Base-by-base conservation (phyloP, 2,329 filamentous ascomycete species). In the Fusarium chlamydosporum region DNA sequence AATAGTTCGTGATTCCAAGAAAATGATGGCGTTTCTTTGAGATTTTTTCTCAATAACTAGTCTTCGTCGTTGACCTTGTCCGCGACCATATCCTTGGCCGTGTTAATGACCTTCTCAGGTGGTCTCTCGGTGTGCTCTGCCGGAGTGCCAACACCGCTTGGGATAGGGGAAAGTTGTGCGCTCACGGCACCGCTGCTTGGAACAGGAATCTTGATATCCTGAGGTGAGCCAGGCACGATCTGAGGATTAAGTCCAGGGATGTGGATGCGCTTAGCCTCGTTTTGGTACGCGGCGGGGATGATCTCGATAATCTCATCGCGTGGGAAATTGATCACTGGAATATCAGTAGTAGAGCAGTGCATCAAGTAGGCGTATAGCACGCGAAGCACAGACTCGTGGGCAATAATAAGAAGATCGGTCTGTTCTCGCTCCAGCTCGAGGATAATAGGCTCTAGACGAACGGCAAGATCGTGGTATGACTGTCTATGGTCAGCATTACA, bases 251-350 rank as follows among this genome's bases (percentile, higher is more conserved):
- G 79, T 5, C 86, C 86, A 7, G 92, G 91, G 67, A 99, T 97
- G 73, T 92, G 90, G 74, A 99, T 94, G 60, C 94, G 90, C 78
- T 93, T 96, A 20, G 95, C 93, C 79, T 96, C 92, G 76, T 99
- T 99, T 82, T 97, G 96, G 81, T 99, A 99, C 33, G 93, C 95
- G 18, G 95, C 94, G 4, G 96, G 96, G 61, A 98, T 96, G 77
- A 99, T 97, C 84, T 99, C 96, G 72, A 99, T 97, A 76, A 99
- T 98, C 78, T 99, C 94, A 76, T 99, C 91, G 42, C 96, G 92
- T 6, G 96, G 96, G 75, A 99, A 99, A 71, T 93, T 92, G 65
- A 99, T 88, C 72, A 90, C 91, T 6, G 96, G 96, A 67, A 99
- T 99, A 76, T 97, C 94, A 79, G 91, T 92, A 10, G 96, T 94